A percentile compares a stretch with the other conserved stretches of the same genome.
Evolutionary conservation across 352 stramenopile genomes (phyloP).

Genomic region (Hyaloperonospora arabidopsidis): DNA sequence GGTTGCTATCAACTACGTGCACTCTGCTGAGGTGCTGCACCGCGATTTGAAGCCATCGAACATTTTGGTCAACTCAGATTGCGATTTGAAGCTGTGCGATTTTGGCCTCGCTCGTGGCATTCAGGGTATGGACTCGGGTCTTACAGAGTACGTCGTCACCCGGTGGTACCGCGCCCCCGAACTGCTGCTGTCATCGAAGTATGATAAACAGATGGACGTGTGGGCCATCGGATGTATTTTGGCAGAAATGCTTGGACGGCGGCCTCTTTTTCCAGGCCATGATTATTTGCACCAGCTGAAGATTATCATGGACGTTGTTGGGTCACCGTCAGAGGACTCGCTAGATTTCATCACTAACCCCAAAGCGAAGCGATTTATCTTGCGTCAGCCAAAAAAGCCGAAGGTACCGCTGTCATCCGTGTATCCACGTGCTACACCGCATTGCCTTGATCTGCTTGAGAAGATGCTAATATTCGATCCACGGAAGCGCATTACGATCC

Average conservation of each 20-base stretch:
- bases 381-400: slow-evolving; percentile 82
- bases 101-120: slow-evolving; percentile 72
- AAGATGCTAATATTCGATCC: slow-evolving; percentile 93
- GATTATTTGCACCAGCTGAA: slow-evolving; percentile 85
- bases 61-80: slow-evolving; percentile 77
- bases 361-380: slow-evolving; percentile 84
- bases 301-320: slow-evolving; percentile 87
- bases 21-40: slow-evolving; percentile 72
- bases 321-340: slow-evolving; percentile 65
- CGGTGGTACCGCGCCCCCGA: slow-evolving; percentile 90
- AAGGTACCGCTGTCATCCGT: slow-evolving; percentile 75
- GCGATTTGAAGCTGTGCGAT: slow-evolving; percentile 74
- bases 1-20: slow-evolving; percentile 71
- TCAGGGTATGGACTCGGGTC: slow-evolving; percentile 57
- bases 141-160: slow-evolving; percentile 90
- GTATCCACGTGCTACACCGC: slow-evolving; percentile 74
- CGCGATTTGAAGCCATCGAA: slow-evolving; percentile 75
- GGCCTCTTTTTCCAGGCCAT: slow-evolving; percentile 79
- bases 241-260: slow-evolving; percentile 77
- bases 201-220: slow-evolving; percentile 85
- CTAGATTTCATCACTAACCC: slow-evolving; percentile 87
- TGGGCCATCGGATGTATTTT: slow-evolving; percentile 86
- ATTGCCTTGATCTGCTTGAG: slow-evolving; percentile 86
- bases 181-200: slow-evolving; percentile 86
- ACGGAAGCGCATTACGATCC: slow-evolving; percentile 73